phyloP scores from a whole-genome alignment of 352 stramenopile species.

The Globisporangium abappressorium region DNA sequence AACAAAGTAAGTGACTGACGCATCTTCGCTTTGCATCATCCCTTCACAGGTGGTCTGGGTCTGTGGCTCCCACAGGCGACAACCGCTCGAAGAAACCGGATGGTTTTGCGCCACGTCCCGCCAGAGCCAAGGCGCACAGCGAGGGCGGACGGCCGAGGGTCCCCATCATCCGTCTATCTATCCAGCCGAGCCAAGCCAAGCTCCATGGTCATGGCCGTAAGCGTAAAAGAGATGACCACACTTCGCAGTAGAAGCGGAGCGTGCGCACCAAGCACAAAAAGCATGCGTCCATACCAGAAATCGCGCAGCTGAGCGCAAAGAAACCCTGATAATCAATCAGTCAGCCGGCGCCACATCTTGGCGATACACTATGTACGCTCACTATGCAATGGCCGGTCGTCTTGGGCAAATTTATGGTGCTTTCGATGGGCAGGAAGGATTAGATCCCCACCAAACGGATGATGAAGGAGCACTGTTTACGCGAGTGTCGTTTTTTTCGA shows the following conservation, averaged over 20 bases:
- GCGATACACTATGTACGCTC: background rate
- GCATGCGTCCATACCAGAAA: background rate
- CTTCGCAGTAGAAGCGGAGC: background rate
- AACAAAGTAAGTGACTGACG: conserved; percentile 1
- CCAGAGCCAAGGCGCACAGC: background rate
- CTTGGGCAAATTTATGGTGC: background rate
- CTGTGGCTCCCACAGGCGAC: background rate
- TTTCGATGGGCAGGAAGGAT: background rate
- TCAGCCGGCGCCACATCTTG: background rate
- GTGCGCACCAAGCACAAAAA: background rate
- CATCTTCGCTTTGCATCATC: conserved; percentile 7
- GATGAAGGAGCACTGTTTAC: background rate
- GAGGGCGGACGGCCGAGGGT: background rate
- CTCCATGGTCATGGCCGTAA: background rate
- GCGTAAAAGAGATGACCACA: background rate
- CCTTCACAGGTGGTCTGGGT: background rate
- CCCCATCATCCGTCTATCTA: background rate
- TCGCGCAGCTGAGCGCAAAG: background rate
- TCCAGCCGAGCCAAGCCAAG: background rate
- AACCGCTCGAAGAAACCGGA: conserved; percentile 11
- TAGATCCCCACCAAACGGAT: background rate
- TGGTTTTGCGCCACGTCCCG: conserved; percentile 8
- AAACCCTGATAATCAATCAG: background rate
- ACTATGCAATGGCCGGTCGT: background rate
- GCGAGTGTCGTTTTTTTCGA: background rate